Base-by-base conservation (phyloP, 192 early-diverging fungal species). In the Linnemannia schmuckeri region DNA sequence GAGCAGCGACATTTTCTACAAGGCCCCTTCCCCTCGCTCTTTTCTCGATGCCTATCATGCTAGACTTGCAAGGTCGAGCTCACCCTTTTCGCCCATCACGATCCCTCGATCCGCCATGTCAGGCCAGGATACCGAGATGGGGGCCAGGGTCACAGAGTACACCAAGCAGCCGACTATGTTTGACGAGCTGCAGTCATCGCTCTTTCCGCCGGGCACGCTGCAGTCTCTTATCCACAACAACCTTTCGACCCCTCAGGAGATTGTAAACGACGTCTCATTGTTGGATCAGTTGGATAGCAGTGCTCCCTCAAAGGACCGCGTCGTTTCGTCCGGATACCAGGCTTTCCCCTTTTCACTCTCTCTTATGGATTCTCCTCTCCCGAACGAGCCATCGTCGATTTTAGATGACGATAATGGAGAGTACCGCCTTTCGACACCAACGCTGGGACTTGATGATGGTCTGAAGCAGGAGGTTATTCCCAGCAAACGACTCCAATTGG, bases 191-290 rank as follows among this genome's bases (percentile, higher is more conserved):
- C 85, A 87, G 41, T 87, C 85, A 17, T 87, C 85, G 1, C 78
- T 87, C 41, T 87, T 87, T 44, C 85, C 85, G 8, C 85, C 85
- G 35, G 85, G 85, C 35, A 87, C 85, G 17, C 85, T 87, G 12
- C 79, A 81, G 12, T 87, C 85, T 13, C 74, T 87, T 27, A 77
- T 87, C 33, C 85, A 71, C 38, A 49, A 74, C 7, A 73, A 70
- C 20, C 52, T 87, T 17, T 27, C 85, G 7, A 87, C 79, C 22
- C 85, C 85, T 41, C 79, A 61, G 15, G 85, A 87, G 42, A 78
- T 87, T 81, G 85, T 87, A 41, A 81, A 81, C 44, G 85, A 87
- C 22, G 38, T 81, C 12, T 33, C 85, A 27, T 49, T 87, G 22
- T 63, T 87, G 18, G 85, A 87, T 24, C 85, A 87, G 38, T 35